Base-by-base conservation (phyloP, 148 eudicot genomes). In the Simmondsia chinensis region DNA sequence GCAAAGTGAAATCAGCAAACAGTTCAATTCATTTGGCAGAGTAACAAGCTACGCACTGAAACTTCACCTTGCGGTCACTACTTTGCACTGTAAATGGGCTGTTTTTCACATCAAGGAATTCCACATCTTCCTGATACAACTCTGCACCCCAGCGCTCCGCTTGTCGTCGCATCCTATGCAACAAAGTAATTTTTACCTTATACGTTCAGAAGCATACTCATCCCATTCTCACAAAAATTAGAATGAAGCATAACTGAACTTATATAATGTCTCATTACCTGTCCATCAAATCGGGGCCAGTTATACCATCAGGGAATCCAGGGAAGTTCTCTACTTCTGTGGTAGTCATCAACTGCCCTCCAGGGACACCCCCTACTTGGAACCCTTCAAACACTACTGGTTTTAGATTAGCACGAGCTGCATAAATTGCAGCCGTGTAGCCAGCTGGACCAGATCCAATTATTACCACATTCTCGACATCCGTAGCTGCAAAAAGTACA, bases 71-170 rank as follows among this genome's bases (percentile, higher is more conserved):
- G 26, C 94, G 99, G 26, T 91, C 99, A 73, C 82, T 77, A 66
- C 99, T 91, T 48, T 64, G 64, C 56, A 91, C 87, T 38, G 82
- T 80, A 48, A 91, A 91, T 9, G 99, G 99, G 10, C 70, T 56
- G 45, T 51, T 73, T 35, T 72, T 79, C 42, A 86, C 85, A 68
- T 91, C 94, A 65, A 91, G 18, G 32, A 72, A 75, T 56, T 91
- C 99, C 39, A 91, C 99, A 64, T 91, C 99, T 80, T 91, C 99
- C 69, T 82, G 99, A 54, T 50, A 61, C 54, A 91, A 69, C 60
- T 82, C 94, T 46, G 99, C 88, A 59, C 99, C 99, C 96, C 99
- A 91, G 40, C 94, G 86, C 63, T 91, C 99, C 56, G 99, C 99
- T 71, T 91, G 99, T 23, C 57, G 44, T 48, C 79, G 58, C 83